Percentiles rank a stretch among this genome's conserved stretches.
Conservation (phyloP, 2,329 filamentous ascomycete genomes). For the Tolypocladium pustulatum region DNA sequence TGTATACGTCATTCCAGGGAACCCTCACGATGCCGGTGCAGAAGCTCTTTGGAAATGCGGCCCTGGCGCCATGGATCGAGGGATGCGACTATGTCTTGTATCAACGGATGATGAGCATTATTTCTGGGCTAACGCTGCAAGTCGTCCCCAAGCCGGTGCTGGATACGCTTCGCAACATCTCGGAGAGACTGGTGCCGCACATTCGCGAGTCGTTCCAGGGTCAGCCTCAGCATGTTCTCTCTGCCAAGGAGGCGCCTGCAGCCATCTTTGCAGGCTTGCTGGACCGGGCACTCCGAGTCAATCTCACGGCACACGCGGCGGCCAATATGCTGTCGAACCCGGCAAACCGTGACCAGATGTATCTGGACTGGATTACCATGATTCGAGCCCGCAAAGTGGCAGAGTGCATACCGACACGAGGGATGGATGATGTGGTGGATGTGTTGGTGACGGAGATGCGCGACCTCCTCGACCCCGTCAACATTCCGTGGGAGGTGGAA, state of each 20-base stretch:
- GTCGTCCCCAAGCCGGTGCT: slow-evolving; percentile 83
- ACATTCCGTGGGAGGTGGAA: slow-evolving; percentile 55
- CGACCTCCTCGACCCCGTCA: slow-evolving; percentile 57
- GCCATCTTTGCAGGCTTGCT: slow-evolving; percentile 80
- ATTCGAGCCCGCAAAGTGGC: slow-evolving; percentile 53
- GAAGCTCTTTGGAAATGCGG: slow-evolving; percentile 74
- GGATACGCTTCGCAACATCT: slow-evolving; percentile 79
- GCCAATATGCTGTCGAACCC: slow-evolving; percentile 86
- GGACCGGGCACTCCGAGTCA: slow-evolving; percentile 80
- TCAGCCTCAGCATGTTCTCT: slow-evolving; percentile 74
- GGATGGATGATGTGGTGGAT: slow-evolving; percentile 56
- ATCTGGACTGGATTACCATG: slow-evolving; percentile 73
- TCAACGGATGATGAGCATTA: slow-evolving; percentile 90
- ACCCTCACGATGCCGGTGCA: slow-evolving; percentile 95
- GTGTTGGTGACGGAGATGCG: slow-evolving; percentile 58
- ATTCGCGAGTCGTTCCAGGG: slow-evolving; percentile 77
- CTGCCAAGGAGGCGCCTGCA: slow-evolving; percentile 80
- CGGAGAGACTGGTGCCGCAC: slow-evolving; percentile 67
- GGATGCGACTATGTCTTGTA: slow-evolving; percentile 94
- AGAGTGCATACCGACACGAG: slow-evolving; percentile 50
- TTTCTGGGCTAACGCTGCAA: slow-evolving; percentile 80
- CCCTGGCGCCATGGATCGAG: slow-evolving; percentile 84
- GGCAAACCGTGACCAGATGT: slow-evolving; percentile 90
- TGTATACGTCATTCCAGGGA: slow-evolving; percentile 91
- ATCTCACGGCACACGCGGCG: slow-evolving; percentile 85